Conservation (phyloP, 2,329 filamentous ascomycete species). For the Penicillium sp. region DNA sequence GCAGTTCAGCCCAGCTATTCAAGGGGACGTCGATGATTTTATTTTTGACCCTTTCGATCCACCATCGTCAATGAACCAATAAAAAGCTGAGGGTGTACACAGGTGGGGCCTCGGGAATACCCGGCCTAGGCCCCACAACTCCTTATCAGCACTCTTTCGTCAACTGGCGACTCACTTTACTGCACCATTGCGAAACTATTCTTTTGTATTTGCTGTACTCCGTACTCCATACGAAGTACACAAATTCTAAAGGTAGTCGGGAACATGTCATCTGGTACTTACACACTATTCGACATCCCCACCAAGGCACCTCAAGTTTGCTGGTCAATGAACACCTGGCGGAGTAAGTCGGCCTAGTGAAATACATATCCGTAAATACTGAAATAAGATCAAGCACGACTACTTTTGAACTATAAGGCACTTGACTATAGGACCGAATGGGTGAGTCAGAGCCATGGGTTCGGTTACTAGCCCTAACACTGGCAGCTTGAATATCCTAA, state of each 20-base stretch:
- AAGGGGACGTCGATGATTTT: too few species aligned
- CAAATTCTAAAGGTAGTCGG: neutral
- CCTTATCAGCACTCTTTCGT: too few species aligned
- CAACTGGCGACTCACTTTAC: too few species aligned
- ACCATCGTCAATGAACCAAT: too few species aligned
- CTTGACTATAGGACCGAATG: slow-evolving; percentile 53
- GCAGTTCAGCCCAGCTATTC: too few species aligned
- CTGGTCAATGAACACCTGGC: slow-evolving; percentile 71
- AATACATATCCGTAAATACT: neutral
- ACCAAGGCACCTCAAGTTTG: slow-evolving; percentile 8
- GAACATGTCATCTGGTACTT: neutral
- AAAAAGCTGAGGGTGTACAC: too few species aligned
- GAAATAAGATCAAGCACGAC: slow-evolving; percentile 48
- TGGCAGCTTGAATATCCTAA: slow-evolving; percentile 3
- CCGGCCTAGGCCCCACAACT: too few species aligned
- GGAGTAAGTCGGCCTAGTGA: slow-evolving; percentile 47
- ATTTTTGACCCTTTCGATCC: too few species aligned
- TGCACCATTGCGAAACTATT: neutral
- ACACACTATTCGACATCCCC: slow-evolving; percentile 6
- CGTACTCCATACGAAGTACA: too few species aligned
- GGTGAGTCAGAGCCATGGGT: slow-evolving; percentile 6
- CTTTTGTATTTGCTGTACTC: neutral
- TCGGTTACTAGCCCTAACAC: too few species aligned
- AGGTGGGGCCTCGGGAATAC: too few species aligned
- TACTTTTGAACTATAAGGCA: slow-evolving; percentile 64